Evolutionary conservation across 1,139 yeast species (phyloP).

Genomic region (Lodderomyces jiufengensis): DNA sequence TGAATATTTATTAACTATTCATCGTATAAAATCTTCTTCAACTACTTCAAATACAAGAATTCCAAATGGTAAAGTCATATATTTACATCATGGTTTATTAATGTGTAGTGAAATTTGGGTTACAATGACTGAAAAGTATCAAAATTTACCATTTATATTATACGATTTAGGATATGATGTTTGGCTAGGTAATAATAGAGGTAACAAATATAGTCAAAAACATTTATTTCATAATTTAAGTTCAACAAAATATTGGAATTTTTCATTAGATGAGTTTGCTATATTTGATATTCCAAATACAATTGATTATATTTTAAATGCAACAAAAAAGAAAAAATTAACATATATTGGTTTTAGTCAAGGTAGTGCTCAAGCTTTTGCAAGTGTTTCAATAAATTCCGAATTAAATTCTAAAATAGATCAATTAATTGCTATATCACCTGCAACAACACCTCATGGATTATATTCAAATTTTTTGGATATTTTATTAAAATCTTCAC

Average conservation of each 20-base stretch:
- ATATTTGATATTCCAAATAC: constrained; percentile 45
- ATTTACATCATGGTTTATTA: constrained; percentile 85
- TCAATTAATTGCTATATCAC: constrained; percentile 77
- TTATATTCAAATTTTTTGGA: constrained; percentile 73
- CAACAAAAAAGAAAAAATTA: constrained; percentile 32
- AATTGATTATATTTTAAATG: constrained; percentile 34
- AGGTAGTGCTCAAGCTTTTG: constrained; percentile 90
- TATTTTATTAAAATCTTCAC: constrained; percentile 73
- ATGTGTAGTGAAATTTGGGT: constrained; percentile 94
- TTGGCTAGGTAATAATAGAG: constrained; percentile 90
- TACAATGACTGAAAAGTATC: constrained; percentile 57
- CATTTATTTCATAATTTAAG: constrained; percentile 38
- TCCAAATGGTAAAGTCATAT: constrained; percentile 51
- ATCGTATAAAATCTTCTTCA: constrained; percentile 20
- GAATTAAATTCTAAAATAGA: constrained; percentile 66
- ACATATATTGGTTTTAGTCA: constrained; percentile 85
- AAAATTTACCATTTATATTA: constrained; percentile 70
- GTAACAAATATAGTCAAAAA: constrained; percentile 74
- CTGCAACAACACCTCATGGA: constrained; percentile 93
- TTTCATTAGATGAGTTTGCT: constrained; percentile 47
- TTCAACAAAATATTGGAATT: constrained; percentile 40
- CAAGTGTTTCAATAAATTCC: constrained; percentile 69
- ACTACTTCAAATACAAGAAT: constrained; percentile 9
- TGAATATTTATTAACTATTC: constrained; percentile 36
- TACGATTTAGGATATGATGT: constrained; percentile 84